Evolutionary conservation across 371 early-diverging fungal species (phyloP).

Genomic region (Rhizopus arrhizus): DNA sequence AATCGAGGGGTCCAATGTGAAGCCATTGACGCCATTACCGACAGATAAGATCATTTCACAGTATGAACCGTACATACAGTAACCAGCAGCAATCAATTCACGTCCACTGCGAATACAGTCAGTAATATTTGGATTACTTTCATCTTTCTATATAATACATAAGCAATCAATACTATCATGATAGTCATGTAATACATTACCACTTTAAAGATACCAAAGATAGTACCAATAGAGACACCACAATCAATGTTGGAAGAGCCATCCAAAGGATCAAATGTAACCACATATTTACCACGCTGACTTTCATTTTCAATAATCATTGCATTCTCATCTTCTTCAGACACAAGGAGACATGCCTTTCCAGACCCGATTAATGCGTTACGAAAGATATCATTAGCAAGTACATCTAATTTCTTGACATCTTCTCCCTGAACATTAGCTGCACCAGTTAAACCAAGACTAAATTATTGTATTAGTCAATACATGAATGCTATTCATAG

Average conservation of each 20-base stretch:
- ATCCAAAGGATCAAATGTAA: conserved; percentile 97
- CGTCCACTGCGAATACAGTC: conserved; percentile 88
- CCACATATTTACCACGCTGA: conserved; percentile 89
- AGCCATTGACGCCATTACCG: conserved; percentile 91
- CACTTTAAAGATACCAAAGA: conserved; percentile 95
- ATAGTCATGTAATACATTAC: conserved; percentile 49
- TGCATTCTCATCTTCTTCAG: conserved; percentile 95
- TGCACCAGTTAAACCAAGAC: conserved; percentile 85
- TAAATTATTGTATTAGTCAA: conserved; percentile 20
- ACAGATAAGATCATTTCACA: conserved; percentile 80
- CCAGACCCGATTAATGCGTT: conserved; percentile 91
- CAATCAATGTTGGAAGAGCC: conserved; percentile 97
- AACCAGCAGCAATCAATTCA: conserved; percentile 93
- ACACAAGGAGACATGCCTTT: conserved; percentile 89
- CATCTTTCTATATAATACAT: conserved; percentile 39
- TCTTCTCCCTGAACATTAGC: conserved; percentile 95
- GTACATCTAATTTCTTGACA: conserved; percentile 94
- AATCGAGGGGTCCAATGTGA: conserved; percentile 94
- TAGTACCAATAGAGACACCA: conserved; percentile 97
- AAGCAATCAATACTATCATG: neutral
- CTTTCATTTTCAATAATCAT: conserved; percentile 78
- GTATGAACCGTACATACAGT: conserved; percentile 97
- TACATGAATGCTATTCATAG: neutral
- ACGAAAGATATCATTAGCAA: conserved; percentile 97
- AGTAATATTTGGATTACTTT: conserved; percentile 56